These are phyloP conservation scores for Biscogniauxia marginata DNA, from an alignment of 2,329 filamentous ascomycete species.

Conservation along the genomic window DNA sequence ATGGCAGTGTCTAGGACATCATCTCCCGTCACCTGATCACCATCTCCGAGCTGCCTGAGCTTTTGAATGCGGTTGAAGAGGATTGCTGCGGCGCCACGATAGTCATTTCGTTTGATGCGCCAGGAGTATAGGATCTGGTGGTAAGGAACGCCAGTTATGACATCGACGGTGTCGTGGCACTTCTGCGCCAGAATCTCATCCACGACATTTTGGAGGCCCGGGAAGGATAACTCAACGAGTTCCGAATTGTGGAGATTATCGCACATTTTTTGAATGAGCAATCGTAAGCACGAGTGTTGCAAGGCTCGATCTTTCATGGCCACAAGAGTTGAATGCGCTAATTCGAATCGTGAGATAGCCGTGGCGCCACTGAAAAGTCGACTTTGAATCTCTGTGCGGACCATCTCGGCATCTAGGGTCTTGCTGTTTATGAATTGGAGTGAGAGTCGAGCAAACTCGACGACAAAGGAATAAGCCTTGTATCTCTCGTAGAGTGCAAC, in stretches of 20 bases:
- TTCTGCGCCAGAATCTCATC: constrained; percentile 74
- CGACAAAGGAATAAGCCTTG: constrained; percentile 74
- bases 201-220: constrained; percentile 72
- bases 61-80: constrained; percentile 64
- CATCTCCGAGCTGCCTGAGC: constrained; percentile 57
- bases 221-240: constrained; percentile 75
- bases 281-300: constrained; percentile 68
- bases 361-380: constrained; percentile 82
- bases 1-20: constrained; percentile 63
- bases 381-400: constrained; percentile 71
- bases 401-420: constrained; percentile 35
- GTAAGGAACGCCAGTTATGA: constrained; percentile 66
- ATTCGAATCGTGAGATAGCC: constrained; percentile 74
- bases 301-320: constrained; percentile 71
- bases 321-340: constrained; percentile 77
- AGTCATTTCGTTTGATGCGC: constrained; percentile 80
- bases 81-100: constrained; percentile 71
- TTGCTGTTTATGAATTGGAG: constrained; percentile 58
- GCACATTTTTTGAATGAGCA: constrained; percentile 68
- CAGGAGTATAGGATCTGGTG: constrained; percentile 91
- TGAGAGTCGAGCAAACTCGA: constrained; percentile 77
- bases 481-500: constrained; percentile 76
- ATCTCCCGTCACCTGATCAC: constrained; percentile 51
- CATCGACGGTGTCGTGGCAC: constrained; percentile 67
- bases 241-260: constrained; percentile 63